phyloP scores from a whole-genome alignment of 805 yeast genomes.

The Candida pseudoglaebosa region DNA sequence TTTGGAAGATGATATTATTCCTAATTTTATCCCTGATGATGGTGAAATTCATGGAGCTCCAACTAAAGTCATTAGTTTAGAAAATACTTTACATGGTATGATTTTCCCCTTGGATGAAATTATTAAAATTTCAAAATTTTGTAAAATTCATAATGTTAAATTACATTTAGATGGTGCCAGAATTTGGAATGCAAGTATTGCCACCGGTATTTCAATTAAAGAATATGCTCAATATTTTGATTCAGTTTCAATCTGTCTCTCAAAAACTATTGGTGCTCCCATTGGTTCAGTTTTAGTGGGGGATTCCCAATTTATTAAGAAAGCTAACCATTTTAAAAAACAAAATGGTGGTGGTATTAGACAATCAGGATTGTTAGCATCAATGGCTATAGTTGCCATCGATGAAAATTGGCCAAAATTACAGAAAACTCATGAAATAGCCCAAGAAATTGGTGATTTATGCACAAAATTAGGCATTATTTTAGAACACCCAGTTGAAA shows the following conservation, averaged over 20 bases:
- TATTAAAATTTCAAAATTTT: constrained; percentile 29
- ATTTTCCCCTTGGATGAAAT: constrained; percentile 39
- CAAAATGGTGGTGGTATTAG: constrained; percentile 45
- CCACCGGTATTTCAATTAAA: constrained; percentile 35
- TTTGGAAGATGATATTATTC: constrained; percentile 34
- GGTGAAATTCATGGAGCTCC: constrained; percentile 45
- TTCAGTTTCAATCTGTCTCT: constrained; percentile 40
- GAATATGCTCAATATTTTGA: constrained; percentile 39
- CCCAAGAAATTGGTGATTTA: constrained; percentile 30
- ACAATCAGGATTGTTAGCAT: constrained; percentile 37
- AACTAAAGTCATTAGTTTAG: constrained; percentile 40
- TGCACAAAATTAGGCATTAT: constrained; percentile 25
- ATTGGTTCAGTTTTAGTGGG: constrained; percentile 40
- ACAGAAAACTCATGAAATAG: constrained; percentile 27
- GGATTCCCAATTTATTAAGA: constrained; percentile 24
- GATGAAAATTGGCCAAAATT: constrained; percentile 36
- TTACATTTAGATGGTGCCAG: constrained; percentile 44
- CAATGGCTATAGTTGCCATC: constrained; percentile 40
- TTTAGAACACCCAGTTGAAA: constrained; percentile 35
- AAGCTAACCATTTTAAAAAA: constrained; percentile 43
- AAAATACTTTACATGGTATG: constrained; percentile 42
- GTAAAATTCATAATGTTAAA: constrained; percentile 28
- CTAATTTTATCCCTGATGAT: constrained; percentile 37
- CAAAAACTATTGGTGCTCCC: constrained; percentile 43
- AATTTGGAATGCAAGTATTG: constrained; percentile 41